A percentile compares a stretch with the other conserved stretches of the same genome.
Conservation (phyloP, 768 basidiomycete genomes). For the Hortiboletus campestris region DNA sequence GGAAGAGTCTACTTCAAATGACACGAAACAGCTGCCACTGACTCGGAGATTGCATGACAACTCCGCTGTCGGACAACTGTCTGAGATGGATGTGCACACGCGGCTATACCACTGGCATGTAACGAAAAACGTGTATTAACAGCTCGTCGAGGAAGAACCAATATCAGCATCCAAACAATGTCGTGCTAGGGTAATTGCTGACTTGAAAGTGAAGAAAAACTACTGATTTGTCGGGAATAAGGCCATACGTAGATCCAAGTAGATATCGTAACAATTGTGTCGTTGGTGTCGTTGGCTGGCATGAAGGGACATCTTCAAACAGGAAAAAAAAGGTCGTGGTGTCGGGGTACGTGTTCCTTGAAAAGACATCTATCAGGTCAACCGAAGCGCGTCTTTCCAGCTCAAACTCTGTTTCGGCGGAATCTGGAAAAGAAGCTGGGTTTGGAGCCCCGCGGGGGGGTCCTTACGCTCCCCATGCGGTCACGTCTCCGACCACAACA, state of each 20-base stretch:
- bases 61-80: no score
- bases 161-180: neutral
- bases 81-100: neutral
- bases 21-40: no score
- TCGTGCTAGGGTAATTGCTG: neutral
- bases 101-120: neutral
- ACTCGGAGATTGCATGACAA: neutral
- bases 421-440: conserved; percentile 35
- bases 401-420: conserved; percentile 29
- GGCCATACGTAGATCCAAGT: neutral
- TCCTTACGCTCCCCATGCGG: conserved; percentile 43
- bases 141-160: neutral
- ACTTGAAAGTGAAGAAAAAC: no score
- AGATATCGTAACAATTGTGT: conserved; percentile 12
- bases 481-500: conserved; percentile 64
- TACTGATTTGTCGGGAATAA: neutral
- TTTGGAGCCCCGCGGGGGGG: conserved; percentile 23
- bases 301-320: neutral
- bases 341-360: neutral
- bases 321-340: neutral
- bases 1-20: neutral
- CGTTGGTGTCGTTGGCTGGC: neutral
- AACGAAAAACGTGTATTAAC: conserved; percentile 10
- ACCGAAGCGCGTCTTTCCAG: neutral
- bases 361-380: neutral